phyloP scores from a whole-genome alignment of 2,329 filamentous ascomycete species.

The Fusarium piperis region DNA sequence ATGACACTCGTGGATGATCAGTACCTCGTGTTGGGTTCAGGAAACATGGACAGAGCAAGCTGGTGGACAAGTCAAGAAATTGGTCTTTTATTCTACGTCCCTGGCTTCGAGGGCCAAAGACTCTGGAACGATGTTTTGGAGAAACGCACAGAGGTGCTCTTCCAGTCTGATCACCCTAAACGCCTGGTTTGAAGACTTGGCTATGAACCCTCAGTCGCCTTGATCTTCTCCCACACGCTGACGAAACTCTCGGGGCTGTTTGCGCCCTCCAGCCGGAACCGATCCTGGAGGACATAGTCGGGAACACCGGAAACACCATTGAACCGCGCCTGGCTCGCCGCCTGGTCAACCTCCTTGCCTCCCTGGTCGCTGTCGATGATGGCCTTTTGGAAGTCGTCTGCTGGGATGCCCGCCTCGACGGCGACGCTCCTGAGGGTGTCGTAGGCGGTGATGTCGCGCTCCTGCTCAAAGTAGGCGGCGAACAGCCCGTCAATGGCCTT shows the following conservation, averaged over 20 bases:
- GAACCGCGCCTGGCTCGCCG: conserved; percentile 41
- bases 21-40: conserved; percentile 77
- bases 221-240: conserved; percentile 70
- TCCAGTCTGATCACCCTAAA: conserved; percentile 37
- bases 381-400: conserved; percentile 47
- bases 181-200: background rate
- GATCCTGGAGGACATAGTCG: conserved; percentile 75
- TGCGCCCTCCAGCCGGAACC: conserved; percentile 74
- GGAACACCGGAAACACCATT: conserved; percentile 71
- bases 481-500: conserved; percentile 61
- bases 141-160: conserved; percentile 49
- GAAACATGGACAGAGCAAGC: conserved; percentile 85
- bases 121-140: conserved; percentile 53
- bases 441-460: conserved; percentile 55
- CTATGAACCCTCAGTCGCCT: conserved; percentile 38
- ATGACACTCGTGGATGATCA: conserved; percentile 76
- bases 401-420: conserved; percentile 57
- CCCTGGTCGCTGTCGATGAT: conserved; percentile 61
- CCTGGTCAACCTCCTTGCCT: conserved; percentile 47
- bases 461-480: conserved; percentile 54
- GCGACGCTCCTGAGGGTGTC: conserved; percentile 50
- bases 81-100: conserved; percentile 68
- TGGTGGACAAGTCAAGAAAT: conserved; percentile 90
- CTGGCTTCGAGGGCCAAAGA: conserved; percentile 48
- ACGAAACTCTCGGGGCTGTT: conserved; percentile 73